Conservation (phyloP, 2,329 filamentous ascomycete genomes). For the Achaetomium macrosporum region DNA sequence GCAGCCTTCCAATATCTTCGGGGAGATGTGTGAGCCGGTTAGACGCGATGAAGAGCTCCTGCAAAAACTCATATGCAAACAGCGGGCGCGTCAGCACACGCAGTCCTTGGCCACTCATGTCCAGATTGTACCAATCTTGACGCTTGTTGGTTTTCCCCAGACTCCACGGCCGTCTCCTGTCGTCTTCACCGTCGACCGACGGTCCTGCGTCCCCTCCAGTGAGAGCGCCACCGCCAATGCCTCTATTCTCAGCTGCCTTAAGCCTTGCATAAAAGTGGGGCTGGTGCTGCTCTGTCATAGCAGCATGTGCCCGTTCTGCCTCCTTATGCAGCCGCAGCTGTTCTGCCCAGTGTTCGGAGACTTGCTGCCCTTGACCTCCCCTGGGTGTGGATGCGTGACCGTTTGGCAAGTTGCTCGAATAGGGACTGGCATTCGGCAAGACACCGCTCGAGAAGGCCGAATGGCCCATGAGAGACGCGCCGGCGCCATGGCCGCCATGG, state of each 20-base stretch:
- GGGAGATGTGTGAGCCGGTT: conserved; percentile 85
- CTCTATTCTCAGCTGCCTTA: conserved; percentile 65
- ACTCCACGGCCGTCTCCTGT: conserved; percentile 57
- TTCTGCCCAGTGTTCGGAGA: conserved; percentile 75
- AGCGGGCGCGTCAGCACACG: conserved; percentile 73
- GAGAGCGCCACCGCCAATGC: conserved; percentile 51
- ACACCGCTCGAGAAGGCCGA: conserved; percentile 57
- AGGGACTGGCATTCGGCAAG: conserved; percentile 59
- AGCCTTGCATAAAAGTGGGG: conserved; percentile 67
- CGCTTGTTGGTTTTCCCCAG: conserved; percentile 60
- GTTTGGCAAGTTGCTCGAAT: conserved; percentile 51
- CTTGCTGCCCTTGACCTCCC: conserved; percentile 45
- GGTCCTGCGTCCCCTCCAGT: conserved; percentile 43
- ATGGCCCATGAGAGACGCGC: conserved; percentile 52
- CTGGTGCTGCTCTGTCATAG: conserved; percentile 61
- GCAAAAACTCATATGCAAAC: conserved; percentile 84
- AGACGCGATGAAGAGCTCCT: conserved; percentile 86
- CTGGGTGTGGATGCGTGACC: conserved; percentile 47
- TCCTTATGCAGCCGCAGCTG: conserved; percentile 78
- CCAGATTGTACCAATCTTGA: conserved; percentile 88
- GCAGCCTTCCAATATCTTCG: conserved; percentile 71
- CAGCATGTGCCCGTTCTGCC: conserved; percentile 64
- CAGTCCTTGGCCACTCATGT: conserved; percentile 93
- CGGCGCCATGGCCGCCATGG: conserved; percentile 48
- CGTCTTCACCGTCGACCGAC: conserved; percentile 50